These are phyloP conservation scores for Penicillium sp. DNA, from an alignment of 2,329 filamentous ascomycete genomes.

Conservation along the genomic window DNA sequence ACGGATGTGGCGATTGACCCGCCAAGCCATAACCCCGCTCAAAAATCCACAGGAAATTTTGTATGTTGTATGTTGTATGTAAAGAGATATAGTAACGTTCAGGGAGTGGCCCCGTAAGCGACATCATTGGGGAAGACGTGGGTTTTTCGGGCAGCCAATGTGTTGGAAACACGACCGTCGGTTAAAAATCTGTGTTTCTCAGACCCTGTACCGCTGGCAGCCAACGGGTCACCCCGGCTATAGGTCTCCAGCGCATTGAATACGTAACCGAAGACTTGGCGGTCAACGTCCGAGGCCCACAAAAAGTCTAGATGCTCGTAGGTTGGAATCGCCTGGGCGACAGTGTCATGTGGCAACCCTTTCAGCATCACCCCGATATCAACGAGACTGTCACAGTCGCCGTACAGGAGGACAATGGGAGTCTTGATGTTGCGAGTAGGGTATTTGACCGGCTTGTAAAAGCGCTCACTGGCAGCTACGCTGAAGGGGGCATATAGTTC, in stretches of 20 bases:
- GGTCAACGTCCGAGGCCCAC: slow-evolving; percentile 84
- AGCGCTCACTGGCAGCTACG: slow-evolving; percentile 70
- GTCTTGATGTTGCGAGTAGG: slow-evolving; percentile 97
- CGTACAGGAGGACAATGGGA: slow-evolving; percentile 89
- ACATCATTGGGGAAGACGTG: not conserved
- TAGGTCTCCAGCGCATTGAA: slow-evolving; percentile 81
- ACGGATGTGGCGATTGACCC: slow-evolving; percentile 1
- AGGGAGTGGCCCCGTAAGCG: not conserved
- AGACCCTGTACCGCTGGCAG: not conserved
- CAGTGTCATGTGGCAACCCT: slow-evolving; percentile 79
- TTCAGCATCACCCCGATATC: slow-evolving; percentile 91
- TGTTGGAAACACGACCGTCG: slow-evolving; percentile 18
- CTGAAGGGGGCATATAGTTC: slow-evolving; percentile 78
- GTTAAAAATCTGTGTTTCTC: not conserved
- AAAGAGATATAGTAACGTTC: not conserved
- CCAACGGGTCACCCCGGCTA: slow-evolving; percentile 10
- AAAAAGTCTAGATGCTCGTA: slow-evolving; percentile 98
- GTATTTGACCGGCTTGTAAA: slow-evolving; percentile 95
- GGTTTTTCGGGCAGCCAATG: slow-evolving; percentile 9
- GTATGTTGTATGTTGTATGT: not conserved
- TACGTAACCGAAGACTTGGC: slow-evolving; percentile 84
- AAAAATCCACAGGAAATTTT: not conserved
- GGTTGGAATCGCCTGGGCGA: slow-evolving; percentile 82
- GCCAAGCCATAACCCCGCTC: slow-evolving; percentile 4
- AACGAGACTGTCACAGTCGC: slow-evolving; percentile 88